A percentile compares a stretch with the other conserved stretches of the same genome.
Evolutionary conservation across 164 flowering plant species (phyloP).

Genomic region (Echeveria elegans): DNA sequence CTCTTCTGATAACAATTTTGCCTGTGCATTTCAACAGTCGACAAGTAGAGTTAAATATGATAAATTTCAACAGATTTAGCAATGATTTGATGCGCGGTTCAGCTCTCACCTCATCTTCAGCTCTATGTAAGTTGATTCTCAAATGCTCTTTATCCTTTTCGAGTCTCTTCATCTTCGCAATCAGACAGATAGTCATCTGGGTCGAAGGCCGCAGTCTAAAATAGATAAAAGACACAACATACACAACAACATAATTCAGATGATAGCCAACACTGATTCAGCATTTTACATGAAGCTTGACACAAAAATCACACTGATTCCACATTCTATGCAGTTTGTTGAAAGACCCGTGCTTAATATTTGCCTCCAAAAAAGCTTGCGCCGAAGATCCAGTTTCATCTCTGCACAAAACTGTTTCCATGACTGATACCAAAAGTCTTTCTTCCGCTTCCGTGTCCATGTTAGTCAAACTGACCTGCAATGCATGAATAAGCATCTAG

Average conservation of each 20-base stretch:
- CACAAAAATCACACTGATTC: slow-evolving; percentile 36
- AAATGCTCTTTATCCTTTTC: slow-evolving; percentile 58
- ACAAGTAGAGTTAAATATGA: neutral
- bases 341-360: slow-evolving; percentile 38
- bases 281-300: neutral
- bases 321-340: slow-evolving; percentile 45
- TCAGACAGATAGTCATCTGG: slow-evolving; percentile 38
- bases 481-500: neutral
- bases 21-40: slow-evolving; percentile 25
- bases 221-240: neutral
- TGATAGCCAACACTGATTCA: neutral
- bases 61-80: neutral
- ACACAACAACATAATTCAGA: neutral
- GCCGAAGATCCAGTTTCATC: slow-evolving; percentile 35
- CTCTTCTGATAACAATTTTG: slow-evolving; percentile 46
- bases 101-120: slow-evolving; percentile 71
- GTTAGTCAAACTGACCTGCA: neutral
- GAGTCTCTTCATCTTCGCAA: slow-evolving; percentile 34
- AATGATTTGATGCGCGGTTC: neutral
- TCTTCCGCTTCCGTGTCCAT: neutral
- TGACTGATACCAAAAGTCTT: slow-evolving; percentile 36
- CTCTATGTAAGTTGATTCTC: slow-evolving; percentile 47
- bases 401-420: slow-evolving; percentile 30
- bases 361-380: slow-evolving; percentile 52
- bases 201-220: slow-evolving; percentile 55